Percentiles rank a stretch among this genome's conserved stretches.
Conservation (phyloP, 257 asterid species). For the Nicotiana obtusifolia region DNA sequence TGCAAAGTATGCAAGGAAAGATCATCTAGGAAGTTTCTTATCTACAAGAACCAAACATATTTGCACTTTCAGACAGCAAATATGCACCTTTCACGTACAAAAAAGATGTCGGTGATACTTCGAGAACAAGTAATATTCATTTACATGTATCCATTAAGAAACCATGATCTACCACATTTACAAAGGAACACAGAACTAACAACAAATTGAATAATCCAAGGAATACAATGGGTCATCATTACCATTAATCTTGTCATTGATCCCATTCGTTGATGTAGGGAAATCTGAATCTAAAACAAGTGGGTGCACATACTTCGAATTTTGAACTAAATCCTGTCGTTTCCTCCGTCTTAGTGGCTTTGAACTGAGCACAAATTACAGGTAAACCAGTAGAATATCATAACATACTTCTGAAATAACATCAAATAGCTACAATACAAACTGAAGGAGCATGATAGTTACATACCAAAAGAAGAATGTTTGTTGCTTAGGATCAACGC, state of each 20-base stretch:
- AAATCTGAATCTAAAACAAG: slow-evolving; percentile 54
- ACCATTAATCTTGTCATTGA: slow-evolving; percentile 74
- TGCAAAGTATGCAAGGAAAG: background rate
- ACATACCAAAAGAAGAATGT: slow-evolving; percentile 78
- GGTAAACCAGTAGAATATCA: slow-evolving; percentile 12
- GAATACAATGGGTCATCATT: slow-evolving; percentile 10
- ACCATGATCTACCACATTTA: background rate
- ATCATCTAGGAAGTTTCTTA: background rate
- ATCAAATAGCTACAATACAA: slow-evolving; percentile 11
- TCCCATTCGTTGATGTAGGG: slow-evolving; percentile 42
- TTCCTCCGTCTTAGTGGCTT: slow-evolving; percentile 55
- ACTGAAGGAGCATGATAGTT: background rate
- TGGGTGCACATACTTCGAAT: slow-evolving; percentile 67
- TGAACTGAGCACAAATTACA: slow-evolving; percentile 46
- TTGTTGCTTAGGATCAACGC: slow-evolving; percentile 87
- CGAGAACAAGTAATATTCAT: background rate
- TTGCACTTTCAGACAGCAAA: background rate
- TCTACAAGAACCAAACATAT: background rate
- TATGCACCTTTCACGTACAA: background rate
- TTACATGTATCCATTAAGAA: background rate
- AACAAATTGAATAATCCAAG: background rate
- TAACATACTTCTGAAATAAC: slow-evolving; percentile 13
- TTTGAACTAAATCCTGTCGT: slow-evolving; percentile 36
- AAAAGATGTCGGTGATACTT: background rate
- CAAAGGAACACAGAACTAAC: background rate